Evolutionary conservation across 805 yeast species (phyloP).

Genomic region (Cyberlindnera petersonii): DNA sequence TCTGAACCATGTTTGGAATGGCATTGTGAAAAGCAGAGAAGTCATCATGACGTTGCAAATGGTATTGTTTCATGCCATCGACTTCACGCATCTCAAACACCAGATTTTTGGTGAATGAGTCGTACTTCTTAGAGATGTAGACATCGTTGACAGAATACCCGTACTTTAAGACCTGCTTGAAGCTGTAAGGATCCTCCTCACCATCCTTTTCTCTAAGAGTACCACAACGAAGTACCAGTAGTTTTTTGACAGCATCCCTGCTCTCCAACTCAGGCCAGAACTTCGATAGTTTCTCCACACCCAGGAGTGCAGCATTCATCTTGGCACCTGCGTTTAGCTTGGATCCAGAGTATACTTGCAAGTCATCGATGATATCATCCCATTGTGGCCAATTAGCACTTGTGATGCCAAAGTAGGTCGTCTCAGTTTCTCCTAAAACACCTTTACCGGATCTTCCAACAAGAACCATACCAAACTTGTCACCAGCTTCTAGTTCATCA

Average conservation of each 20-base stretch:
- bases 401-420: constrained; percentile 44
- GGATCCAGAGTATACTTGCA: constrained; percentile 28
- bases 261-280: constrained; percentile 12
- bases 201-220: neutral
- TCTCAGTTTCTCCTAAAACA: constrained; percentile 31
- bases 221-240: constrained; percentile 10
- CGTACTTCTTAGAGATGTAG: constrained; percentile 10
- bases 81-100: constrained; percentile 3
- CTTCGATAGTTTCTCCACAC: constrained; percentile 7
- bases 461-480: constrained; percentile 44
- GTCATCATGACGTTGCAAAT: constrained; percentile 11
- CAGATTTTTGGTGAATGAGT: constrained; percentile 6
- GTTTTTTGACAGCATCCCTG: constrained; percentile 12
- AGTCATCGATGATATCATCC: constrained; percentile 38
- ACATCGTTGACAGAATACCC: constrained; percentile 13
- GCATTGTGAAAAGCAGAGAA: constrained; percentile 6
- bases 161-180: constrained; percentile 11
- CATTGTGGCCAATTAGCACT: constrained; percentile 46
- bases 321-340: constrained; percentile 4
- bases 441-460: constrained; percentile 44
- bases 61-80: constrained; percentile 10
- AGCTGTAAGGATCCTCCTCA: neutral
- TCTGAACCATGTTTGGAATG: constrained; percentile 11
- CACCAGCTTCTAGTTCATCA: constrained; percentile 31
- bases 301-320: constrained; percentile 4